Evolutionary conservation across 345 rosid species (phyloP), one percentile per base, ranked within the genome.

Genomic region (Eutrema japonicum): DNA sequence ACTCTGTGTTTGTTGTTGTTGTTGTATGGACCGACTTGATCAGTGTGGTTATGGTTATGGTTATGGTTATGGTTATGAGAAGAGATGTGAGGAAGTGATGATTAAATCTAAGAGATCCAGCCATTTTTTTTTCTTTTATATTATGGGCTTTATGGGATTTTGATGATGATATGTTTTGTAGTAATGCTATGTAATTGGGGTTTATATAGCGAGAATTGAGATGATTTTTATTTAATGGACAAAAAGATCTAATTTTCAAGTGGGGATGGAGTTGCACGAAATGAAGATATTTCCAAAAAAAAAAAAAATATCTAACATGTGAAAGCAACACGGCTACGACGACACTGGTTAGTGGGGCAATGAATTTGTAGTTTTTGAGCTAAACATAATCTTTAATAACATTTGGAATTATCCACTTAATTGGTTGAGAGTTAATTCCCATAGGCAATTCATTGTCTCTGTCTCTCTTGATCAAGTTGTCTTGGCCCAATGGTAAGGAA

Each of bases 1-100:
- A 93, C 70, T 84, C 85, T 2, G 80, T 79, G 84, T 54, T 70
- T 32, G 53, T 66, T 75, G 48, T 26, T 60, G 53, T 18, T 18
- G 22, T 46, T 55, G 66, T 40, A 32, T 76, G 40, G 45, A 54
- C 66, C 22, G 55, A 54, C 65, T 18, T 67, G 29, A 22, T 22
- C 26, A 67, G 48, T 27, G 63, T 64, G 65, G 69, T 12, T 51
- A 61, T 35, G 22, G 22, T 12, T 51, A 61, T 35, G 22, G 22
- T 18, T 18, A 18, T 18, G 29, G 56, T 38, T 61, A 71, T 32
- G 51, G 22, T 12, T 47, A 70, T 38, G 53, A 70, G 45, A 70
- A 64, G 32, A 46, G 29, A 47, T 38, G 47, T 18, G 47, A 76
- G 60, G 50, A 76, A 63, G 32, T 47, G 71, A 40, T 35, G 40